Base-by-base conservation (phyloP, 192 early-diverging fungal genomes). In the Ambispora gerdemannii region DNA sequence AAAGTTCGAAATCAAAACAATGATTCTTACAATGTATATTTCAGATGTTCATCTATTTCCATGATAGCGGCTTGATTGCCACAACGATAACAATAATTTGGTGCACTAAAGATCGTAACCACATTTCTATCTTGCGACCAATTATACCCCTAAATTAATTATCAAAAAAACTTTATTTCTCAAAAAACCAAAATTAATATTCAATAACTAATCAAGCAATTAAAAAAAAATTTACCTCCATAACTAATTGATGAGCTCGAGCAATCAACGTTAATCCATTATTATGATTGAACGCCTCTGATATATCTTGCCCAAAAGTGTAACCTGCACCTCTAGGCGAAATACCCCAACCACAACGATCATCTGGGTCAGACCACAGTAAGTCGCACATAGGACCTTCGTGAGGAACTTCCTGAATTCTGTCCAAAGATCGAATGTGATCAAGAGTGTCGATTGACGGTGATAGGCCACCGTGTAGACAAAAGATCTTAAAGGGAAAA, bases 61-160 rank as follows among this genome's bases (percentile, higher is more conserved):
- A 99, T 98, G 76, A 99, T 99, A 31, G 97, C 97, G 28, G 97
- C 97, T 86, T 98, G 95, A 78, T 99, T 99, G 56, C 97, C 97
- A 75, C 97, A 99, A 50, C 97, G 89, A 87, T 99, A 99, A 80
- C 97, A 97, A 83, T 99, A 99, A 81, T 99, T 99, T 32, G 97
- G 97, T 50, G 97, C 97, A 81, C 90, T 92, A 77, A 99, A 99
- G 69, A 99, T 99, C 25, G 97, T 99, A 15, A 99, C 97, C 2
- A 96, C 95, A 79, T 99, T 98, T 80, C 91, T 88, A 62, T 98
- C 97, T 81, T 99, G 95, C 66, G 89, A 89, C 97, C 97, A 99
- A 79, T 95, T 97, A 83, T 97, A 99, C 63, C 97, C 95, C 91
- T 92, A 73, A n/a, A n/a, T n/a, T n/a, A n/a, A n/a, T n/a, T n/a